A percentile compares a stretch with the other conserved stretches of the same genome.
phyloP scores from a whole-genome alignment of 106 monocot genomes.

The Amphibolis antarctica region DNA sequence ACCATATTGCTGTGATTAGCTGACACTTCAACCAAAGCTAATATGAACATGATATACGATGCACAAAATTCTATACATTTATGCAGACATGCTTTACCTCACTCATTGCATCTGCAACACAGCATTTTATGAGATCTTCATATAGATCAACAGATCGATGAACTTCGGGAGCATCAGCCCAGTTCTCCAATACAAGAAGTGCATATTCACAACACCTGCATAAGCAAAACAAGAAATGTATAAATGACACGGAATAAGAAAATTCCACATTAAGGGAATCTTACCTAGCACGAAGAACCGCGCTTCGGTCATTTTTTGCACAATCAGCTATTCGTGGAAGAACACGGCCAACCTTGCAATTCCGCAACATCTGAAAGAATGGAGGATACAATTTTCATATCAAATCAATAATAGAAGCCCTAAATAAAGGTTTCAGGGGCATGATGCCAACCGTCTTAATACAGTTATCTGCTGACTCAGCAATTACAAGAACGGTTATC shows the following conservation, averaged over 20 bases:
- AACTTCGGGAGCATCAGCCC: slow-evolving; percentile 99
- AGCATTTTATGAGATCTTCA: slow-evolving; percentile 94
- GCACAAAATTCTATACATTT: no score
- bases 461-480: slow-evolving; percentile 97
- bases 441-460: slow-evolving; percentile 72
- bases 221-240: neutral
- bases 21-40: no score
- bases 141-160: slow-evolving; percentile 89
- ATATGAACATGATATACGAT: no score
- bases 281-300: slow-evolving; percentile 97
- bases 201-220: slow-evolving; percentile 99
- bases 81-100: slow-evolving; percentile 37
- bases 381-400: slow-evolving; percentile 9
- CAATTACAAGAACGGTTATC: slow-evolving; percentile 97
- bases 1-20: no score
- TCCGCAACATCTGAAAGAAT: slow-evolving; percentile 68
- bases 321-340: slow-evolving; percentile 78
- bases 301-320: slow-evolving; percentile 87
- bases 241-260: neutral
- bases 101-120: slow-evolving; percentile 99
- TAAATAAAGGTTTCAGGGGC: neutral
- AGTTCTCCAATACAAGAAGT: slow-evolving; percentile 84
- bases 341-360: slow-evolving; percentile 89
- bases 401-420: neutral
- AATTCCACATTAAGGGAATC: neutral